Evolutionary conservation across 345 rosid species (phyloP), one percentile per base, ranked within the genome.

Genomic region (Brassica juncea): DNA sequence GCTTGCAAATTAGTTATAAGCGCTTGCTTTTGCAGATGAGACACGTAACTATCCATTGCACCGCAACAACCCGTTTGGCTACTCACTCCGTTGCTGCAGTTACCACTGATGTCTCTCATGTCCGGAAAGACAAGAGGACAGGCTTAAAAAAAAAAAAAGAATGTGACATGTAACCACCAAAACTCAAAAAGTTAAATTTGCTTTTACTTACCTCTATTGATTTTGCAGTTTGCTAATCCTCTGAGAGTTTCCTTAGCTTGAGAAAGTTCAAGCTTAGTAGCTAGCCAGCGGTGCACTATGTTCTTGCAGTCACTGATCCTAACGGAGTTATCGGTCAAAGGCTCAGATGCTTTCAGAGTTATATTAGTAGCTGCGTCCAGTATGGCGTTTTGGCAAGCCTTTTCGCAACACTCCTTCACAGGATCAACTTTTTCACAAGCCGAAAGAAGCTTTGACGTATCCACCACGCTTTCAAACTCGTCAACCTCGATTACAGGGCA

Each of bases 1-100:
- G 98, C 98, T 75, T 93, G 99, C 86, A 95, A 87, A 87, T 95
- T 95, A 31, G 99, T 95, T 52, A 93, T 84, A 23, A 95, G 91
- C 79, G 89, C 85, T 84, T 95, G 99, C 83, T 95, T 94, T 71
- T 94, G 99, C 83, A 94, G 86, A 87, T 93, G 98, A 71, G 98
- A 86, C 15, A 93, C 86, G 2, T 95, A 93, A 84, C 87, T 91
- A 34, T 85, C 92, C 97, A 95, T 86, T 66, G 94, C 90, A 58
- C 58, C 49, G 15, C 99, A 95, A 83, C 99, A 93, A 37, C 82
- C 91, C 19, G 90, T 82, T 30, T 74, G 84, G 75, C 90, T 87
- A 79, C 78, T 86, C 80, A 84, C 75, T 63, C 77, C 89, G 30
- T 86, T 76, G 42, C 87, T 85, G 34, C 98, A 93, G 77, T 86